A percentile compares a stretch with the other conserved stretches of the same genome.
phyloP scores from a whole-genome alignment of 2,329 filamentous ascomycete genomes.

The Onygenales sp. region DNA sequence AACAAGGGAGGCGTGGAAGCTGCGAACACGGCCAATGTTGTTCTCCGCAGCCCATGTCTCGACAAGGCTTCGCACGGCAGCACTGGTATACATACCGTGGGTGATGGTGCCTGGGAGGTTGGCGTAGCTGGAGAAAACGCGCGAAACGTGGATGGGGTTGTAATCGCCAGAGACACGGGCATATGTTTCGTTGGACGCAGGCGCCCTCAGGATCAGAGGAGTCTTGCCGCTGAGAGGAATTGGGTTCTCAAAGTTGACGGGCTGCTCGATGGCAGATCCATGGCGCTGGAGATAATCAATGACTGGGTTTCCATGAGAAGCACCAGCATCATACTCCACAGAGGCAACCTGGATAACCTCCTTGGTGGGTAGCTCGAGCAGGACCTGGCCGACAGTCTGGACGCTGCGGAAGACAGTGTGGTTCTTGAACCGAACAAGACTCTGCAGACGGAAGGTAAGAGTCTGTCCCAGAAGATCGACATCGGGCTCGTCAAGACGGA shows the following conservation, averaged over 20 bases:
- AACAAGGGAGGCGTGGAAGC: constrained; percentile 93
- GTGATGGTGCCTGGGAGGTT: constrained; percentile 95
- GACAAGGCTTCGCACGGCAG: constrained; percentile 86
- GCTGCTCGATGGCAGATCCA: constrained; percentile 87
- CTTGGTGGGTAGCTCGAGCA: constrained; percentile 91
- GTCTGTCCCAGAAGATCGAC: constrained; percentile 87
- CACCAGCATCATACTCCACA: constrained; percentile 86
- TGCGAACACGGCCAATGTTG: constrained; percentile 91
- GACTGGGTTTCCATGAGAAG: constrained; percentile 91
- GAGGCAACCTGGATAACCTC: constrained; percentile 96
- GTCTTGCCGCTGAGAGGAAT: constrained; percentile 92
- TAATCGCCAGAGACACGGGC: constrained; percentile 96
- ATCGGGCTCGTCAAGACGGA: constrained; percentile 74
- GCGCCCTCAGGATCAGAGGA: constrained; percentile 77
- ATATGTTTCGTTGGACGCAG: constrained; percentile 94
- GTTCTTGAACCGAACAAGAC: constrained; percentile 88
- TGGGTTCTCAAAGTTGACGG: constrained; percentile 92
- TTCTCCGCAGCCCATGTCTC: constrained; percentile 99
- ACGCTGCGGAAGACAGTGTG: constrained; percentile 84
- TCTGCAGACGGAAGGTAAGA: constrained; percentile 90
- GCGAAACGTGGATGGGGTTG: constrained; percentile 97
- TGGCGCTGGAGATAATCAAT: constrained; percentile 91
- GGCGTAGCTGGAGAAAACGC: constrained; percentile 92
- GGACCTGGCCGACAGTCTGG: constrained; percentile 82
- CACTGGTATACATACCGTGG: constrained; percentile 98